Conservation (phyloP, 169 alveolate genomes). For the Toxoplasma gondii region DNA sequence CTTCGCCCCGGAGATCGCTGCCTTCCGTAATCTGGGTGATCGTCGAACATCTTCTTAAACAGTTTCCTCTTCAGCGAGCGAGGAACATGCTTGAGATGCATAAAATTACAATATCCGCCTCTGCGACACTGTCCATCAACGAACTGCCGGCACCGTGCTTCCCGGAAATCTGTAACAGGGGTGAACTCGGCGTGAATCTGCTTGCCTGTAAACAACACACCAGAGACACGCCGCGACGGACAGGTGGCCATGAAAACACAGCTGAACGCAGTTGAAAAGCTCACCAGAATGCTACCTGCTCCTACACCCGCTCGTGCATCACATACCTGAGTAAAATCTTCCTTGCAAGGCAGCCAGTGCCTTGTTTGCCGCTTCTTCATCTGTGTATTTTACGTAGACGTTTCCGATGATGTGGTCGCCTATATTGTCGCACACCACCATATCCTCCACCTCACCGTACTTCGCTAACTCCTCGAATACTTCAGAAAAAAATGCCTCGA, state of each 20-base stretch:
- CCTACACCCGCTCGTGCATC: not conserved
- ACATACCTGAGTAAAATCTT: conserved; percentile 88
- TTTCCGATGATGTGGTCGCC: conserved; percentile 99
- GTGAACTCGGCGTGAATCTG: conserved; percentile 95
- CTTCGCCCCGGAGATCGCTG: conserved; percentile 77
- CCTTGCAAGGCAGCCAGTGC: conserved; percentile 94
- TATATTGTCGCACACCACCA: conserved; percentile 98
- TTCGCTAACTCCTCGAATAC: conserved; percentile 95
- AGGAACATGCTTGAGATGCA: conserved; percentile 98
- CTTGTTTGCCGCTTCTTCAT: conserved; percentile 96
- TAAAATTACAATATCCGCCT: conserved; percentile 95
- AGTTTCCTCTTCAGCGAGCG: conserved; percentile 91
- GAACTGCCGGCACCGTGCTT: conserved; percentile 97
- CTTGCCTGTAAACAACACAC: conserved; percentile 80
- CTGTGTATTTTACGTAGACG: conserved; percentile 95
- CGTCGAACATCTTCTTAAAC: conserved; percentile 95
- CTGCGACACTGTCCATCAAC: conserved; percentile 98
- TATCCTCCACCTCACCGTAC: conserved; percentile 97
- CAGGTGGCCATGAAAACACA: not conserved
- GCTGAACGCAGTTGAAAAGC: not conserved
- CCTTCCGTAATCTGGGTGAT: conserved; percentile 95
- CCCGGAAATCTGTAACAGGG: conserved; percentile 99
- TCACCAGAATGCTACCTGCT: not conserved
- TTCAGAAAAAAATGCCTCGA: conserved; percentile 98
- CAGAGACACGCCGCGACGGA: not conserved